Evolutionary conservation across 805 yeast species (phyloP), one percentile per base, ranked within the genome.

Genomic region (Torulaspora franciscae): DNA sequence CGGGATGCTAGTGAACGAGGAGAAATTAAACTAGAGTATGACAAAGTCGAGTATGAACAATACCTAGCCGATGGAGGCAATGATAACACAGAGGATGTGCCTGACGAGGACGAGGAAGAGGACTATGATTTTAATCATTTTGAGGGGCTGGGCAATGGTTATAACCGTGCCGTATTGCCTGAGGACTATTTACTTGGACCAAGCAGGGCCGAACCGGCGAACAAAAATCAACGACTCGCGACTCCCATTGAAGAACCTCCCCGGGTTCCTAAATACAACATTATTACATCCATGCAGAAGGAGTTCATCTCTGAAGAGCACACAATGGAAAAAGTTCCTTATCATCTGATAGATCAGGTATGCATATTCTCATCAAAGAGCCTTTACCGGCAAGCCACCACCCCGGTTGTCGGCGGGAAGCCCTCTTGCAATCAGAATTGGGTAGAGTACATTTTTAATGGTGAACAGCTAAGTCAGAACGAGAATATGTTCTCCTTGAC

Each of bases 131-230:
- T 55, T 37, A 57, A 60, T 32, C 62, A 61, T 43, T 48, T 60
- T 17, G 67, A 63, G 46, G 65, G 65, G 1, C 37, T 61, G 14
- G 66, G 66, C 14, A 63, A 61, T 43, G 67, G 67, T 4, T 62
- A 63, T 37, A 58, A 62, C 17, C 52, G 64, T 23, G 52, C 59
- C 8, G 32, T 62, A 7, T 45, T 62, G 39, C 45, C 62, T 2
- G 60, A 62, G 8, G 67, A 64, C 50, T 64, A 53, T 35, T 45
- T 64, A 10, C 35, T 61, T 37, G 58, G 62, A 14, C 61, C 64
- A 7, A 51, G 32, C 23, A 39, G 26, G 13, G 32, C 26, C 24
- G 47, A 43, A 13, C 26, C 37, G n/a, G 45, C 32, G 27, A 41
- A 32, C 14, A 47, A 43, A 32, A 50, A 39, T 32, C 49, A 42